phyloP scores from a whole-genome alignment of 2,329 filamentous ascomycete genomes.

The Ceratocystis alfenasii region DNA sequence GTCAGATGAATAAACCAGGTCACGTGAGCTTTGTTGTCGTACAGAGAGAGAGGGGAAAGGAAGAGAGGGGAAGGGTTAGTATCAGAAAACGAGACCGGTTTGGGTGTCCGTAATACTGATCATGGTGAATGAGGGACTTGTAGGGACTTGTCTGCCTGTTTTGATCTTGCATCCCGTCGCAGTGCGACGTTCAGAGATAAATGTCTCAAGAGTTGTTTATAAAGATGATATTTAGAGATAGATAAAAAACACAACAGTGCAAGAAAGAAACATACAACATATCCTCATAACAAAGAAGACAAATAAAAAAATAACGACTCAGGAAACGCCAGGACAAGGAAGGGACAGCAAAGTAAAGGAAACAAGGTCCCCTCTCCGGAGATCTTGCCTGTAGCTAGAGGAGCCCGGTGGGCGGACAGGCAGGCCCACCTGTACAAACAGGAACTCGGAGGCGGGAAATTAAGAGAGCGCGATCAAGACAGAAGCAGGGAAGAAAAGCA shows the following conservation, averaged over 20 bases:
- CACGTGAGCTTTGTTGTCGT: neutral
- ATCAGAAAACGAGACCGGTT: too few relatives aligned
- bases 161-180: too few relatives aligned
- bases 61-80: neutral
- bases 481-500: neutral
- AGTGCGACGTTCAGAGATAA: neutral
- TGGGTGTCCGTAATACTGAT: too few relatives aligned
- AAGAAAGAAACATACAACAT: neutral
- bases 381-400: neutral
- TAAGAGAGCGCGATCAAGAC: neutral
- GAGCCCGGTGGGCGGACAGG: neutral
- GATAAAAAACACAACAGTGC: neutral
- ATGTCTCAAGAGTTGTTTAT: neutral
- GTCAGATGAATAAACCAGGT: neutral
- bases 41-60: neutral
- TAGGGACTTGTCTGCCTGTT: too few relatives aligned
- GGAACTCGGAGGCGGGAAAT: too few relatives aligned
- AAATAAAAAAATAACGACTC: conserved; percentile 5
- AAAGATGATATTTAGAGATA: conserved; percentile 10
- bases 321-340: neutral
- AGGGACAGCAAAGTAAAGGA: conserved; percentile 8
- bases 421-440: too few relatives aligned
- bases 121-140: too few relatives aligned
- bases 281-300: conserved; percentile 7
- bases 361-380: neutral